Conservation (phyloP, 495 filamentous ascomycete genomes). For the Penicillium pulvis region DNA sequence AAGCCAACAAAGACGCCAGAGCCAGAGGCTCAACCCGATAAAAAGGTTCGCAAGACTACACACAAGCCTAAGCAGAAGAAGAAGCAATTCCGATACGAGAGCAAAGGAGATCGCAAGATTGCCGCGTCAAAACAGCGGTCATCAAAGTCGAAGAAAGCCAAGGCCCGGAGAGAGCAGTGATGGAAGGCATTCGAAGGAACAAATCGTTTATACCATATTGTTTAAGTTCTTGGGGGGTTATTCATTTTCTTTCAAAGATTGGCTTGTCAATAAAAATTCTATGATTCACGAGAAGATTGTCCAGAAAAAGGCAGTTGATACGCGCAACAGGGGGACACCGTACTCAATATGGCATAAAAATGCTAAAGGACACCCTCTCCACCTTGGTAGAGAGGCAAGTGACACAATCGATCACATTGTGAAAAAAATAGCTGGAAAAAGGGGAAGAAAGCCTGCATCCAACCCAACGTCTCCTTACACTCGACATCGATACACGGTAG, state of each 20-base stretch:
- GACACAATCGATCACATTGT: conserved; percentile 29
- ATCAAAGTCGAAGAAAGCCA: conserved; percentile 55
- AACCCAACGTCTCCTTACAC: conserved; percentile 35
- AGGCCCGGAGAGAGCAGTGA: conserved; percentile 42
- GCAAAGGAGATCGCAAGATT: conserved; percentile 73
- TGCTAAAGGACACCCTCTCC: conserved; percentile 28
- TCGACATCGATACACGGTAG: conserved; percentile 26
- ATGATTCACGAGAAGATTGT: conserved; percentile 21
- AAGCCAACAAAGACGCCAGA: conserved; percentile 25
- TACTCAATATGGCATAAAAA: conserved; percentile 24
- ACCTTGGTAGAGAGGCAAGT: conserved; percentile 26
- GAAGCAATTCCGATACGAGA: conserved; percentile 91
- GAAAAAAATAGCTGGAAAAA: conserved; percentile 29
- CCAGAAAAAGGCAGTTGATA: conserved; percentile 20
- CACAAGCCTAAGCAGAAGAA: conserved; percentile 72
- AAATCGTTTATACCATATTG: conserved; percentile 20
- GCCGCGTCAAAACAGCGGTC: conserved; percentile 66
- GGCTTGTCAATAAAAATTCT: conserved; percentile 16
- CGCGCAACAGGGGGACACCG: conserved; percentile 16
- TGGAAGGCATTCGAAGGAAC: neutral
- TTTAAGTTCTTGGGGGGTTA: neutral
- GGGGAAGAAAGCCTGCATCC: conserved; percentile 33
- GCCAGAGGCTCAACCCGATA: conserved; percentile 30
- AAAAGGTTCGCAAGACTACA: conserved; percentile 53
- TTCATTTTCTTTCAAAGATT: conserved; percentile 3